A percentile compares a stretch with the other conserved stretches of the same genome.
Evolutionary conservation across 345 rosid species (phyloP).

Genomic region (Jatropha curcas): DNA sequence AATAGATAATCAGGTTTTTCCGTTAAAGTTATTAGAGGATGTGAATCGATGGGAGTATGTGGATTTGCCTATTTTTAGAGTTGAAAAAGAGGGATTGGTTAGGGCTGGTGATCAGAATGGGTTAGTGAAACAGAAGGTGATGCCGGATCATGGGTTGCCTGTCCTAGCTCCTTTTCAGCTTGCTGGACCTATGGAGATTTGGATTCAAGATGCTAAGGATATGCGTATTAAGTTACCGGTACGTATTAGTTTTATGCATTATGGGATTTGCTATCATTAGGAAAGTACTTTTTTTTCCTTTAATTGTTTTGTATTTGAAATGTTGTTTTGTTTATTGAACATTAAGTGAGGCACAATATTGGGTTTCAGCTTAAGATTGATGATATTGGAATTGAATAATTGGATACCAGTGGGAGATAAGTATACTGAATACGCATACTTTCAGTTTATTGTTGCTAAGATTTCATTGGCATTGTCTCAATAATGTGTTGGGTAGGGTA

Average conservation of each 20-base stretch:
- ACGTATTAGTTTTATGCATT: background rate
- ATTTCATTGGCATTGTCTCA: background rate
- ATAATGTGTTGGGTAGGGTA: too few species aligned
- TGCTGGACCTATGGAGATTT: conserved; percentile 94
- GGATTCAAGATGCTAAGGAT: conserved; percentile 92
- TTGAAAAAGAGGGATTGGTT: conserved; percentile 32
- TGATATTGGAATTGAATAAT: too few species aligned
- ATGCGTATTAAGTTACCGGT: conserved; percentile 86
- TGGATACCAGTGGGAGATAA: too few species aligned
- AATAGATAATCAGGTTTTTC: conserved; percentile 63
- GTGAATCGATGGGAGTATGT: conserved; percentile 88
- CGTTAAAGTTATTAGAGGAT: conserved; percentile 87
- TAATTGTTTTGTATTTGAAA: too few species aligned
- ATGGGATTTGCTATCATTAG: background rate
- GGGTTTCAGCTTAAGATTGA: too few species aligned
- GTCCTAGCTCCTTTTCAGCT: conserved; percentile 91
- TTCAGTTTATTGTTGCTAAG: background rate
- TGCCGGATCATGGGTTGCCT: conserved; percentile 45
- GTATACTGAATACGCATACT: too few species aligned
- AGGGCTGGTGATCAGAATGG: conserved; percentile 31
- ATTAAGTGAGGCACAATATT: background rate
- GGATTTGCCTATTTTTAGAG: conserved; percentile 75
- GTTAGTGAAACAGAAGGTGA: conserved; percentile 41
- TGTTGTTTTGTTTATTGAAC: background rate
- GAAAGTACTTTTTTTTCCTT: background rate